These are phyloP conservation scores for Cladosporium sp. DNA, from an alignment of 2,329 filamentous ascomycete genomes.

Conservation along the genomic window DNA sequence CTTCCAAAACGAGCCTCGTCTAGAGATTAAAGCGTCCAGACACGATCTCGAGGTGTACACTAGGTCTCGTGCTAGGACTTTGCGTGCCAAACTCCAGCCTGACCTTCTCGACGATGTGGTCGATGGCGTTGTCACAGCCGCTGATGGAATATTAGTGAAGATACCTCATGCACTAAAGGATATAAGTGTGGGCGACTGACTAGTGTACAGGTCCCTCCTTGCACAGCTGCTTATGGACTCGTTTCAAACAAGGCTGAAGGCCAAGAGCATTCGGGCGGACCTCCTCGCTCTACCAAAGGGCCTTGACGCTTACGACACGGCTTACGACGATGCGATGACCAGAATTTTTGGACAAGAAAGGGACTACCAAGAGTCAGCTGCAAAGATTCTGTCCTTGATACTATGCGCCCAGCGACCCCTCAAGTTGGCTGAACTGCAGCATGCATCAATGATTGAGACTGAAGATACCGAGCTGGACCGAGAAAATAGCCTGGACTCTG, in stretches of 20 bases:
- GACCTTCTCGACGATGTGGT: neutral
- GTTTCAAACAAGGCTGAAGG: neutral
- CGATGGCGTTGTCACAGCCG: neutral
- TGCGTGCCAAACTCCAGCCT: neutral
- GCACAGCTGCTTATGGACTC: constrained; percentile 5
- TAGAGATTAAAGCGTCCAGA: neutral
- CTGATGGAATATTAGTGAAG: neutral
- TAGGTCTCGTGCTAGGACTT: neutral
- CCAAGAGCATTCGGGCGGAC: neutral
- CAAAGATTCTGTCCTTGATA: neutral
- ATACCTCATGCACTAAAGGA: neutral
- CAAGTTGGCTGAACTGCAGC: neutral
- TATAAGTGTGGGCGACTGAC: neutral
- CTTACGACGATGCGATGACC: neutral
- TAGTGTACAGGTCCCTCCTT: neutral
- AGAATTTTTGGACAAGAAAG: neutral
- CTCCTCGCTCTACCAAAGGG: neutral
- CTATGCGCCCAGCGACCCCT: neutral
- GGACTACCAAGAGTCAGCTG: neutral
- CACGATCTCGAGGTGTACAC: neutral
- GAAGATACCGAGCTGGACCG: neutral
- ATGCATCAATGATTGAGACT: neutral
- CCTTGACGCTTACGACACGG: neutral
- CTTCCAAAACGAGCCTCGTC: neutral
- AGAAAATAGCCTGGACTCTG: neutral